Conservation (phyloP, 1,284 basidiomycete genomes). For the Microbotryum violaceum region DNA sequence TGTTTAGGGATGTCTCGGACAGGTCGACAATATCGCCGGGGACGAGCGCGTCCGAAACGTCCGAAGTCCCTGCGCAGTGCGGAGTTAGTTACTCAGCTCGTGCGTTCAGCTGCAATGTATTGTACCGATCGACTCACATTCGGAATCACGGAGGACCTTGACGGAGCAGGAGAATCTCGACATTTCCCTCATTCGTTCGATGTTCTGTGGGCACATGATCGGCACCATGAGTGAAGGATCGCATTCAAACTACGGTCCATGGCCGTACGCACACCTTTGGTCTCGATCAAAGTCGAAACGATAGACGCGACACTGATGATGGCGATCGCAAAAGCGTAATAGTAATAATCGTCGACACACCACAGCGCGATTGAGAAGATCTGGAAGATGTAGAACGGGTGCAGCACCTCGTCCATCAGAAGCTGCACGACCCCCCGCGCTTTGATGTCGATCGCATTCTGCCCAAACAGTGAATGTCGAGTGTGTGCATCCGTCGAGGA, state of each 20-base stretch:
- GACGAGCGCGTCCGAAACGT: slow-evolving; percentile 73
- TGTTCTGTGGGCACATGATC: slow-evolving; percentile 52
- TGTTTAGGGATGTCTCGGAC: slow-evolving; percentile 61
- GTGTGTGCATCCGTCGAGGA: slow-evolving; percentile 53
- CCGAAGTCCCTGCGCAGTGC: slow-evolving; percentile 53
- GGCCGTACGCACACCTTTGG: slow-evolving; percentile 53
- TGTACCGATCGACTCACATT: slow-evolving; percentile 51
- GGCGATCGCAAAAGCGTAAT: slow-evolving; percentile 97
- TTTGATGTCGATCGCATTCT: slow-evolving; percentile 84
- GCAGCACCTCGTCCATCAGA: slow-evolving; percentile 87
- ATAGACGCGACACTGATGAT: slow-evolving; percentile 85
- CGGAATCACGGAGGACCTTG: slow-evolving; percentile 61
- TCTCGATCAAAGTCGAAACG: slow-evolving; percentile 80
- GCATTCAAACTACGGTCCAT: not conserved
- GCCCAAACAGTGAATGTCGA: slow-evolving; percentile 67
- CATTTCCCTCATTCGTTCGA: slow-evolving; percentile 92
- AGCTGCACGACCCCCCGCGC: slow-evolving; percentile 75
- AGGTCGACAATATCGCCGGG: slow-evolving; percentile 91
- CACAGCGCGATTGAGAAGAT: slow-evolving; percentile 90
- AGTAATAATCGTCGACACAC: slow-evolving; percentile 70
- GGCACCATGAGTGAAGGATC: too few species aligned
- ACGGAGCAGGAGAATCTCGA: slow-evolving; percentile 81
- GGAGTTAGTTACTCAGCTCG: slow-evolving; percentile 10
- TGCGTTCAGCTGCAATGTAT: not conserved
- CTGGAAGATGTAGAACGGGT: slow-evolving; percentile 98